Conservation (phyloP, 768 basidiomycete species). For the Thelephora aurantiotincta region DNA sequence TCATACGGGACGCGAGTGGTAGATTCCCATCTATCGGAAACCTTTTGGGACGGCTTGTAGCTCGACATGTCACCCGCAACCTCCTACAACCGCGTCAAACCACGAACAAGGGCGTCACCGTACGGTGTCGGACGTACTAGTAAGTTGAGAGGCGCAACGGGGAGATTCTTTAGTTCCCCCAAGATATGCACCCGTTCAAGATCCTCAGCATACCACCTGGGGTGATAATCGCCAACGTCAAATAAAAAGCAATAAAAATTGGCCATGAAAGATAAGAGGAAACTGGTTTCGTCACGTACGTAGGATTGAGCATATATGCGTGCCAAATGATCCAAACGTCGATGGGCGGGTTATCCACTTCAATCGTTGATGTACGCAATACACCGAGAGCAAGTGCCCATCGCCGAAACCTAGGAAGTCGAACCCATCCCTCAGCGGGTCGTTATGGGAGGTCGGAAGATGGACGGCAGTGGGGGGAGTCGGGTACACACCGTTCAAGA, state of each 20-base stretch:
- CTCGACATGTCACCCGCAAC: neutral
- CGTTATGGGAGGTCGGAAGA: neutral
- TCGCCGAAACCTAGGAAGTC: conserved; percentile 17
- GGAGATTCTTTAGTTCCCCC: neutral
- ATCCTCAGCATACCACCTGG: conserved; percentile 11
- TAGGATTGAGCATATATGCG: conserved; percentile 25
- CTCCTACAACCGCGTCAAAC: neutral
- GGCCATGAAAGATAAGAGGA: neutral
- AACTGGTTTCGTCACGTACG: conserved; percentile 15
- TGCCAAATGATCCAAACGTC: conserved; percentile 32
- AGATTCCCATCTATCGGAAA: conserved; percentile 8
- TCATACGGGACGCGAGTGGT: conserved; percentile 16
- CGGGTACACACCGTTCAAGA: conserved; percentile 18
- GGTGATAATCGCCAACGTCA: too few relatives aligned
- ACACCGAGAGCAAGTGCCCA: conserved; percentile 15
- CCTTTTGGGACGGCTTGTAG: neutral
- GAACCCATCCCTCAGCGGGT: too few relatives aligned
- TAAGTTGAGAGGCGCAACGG: neutral
- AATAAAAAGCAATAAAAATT: too few relatives aligned
- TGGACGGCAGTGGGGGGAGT: neutral
- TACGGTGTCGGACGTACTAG: too few relatives aligned
- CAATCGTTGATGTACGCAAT: conserved; percentile 15
- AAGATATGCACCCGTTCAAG: neutral
- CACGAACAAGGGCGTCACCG: neutral
- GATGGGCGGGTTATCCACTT: conserved; percentile 18